A percentile compares a stretch with the other conserved stretches of the same genome.
Conservation (phyloP, 2,329 filamentous ascomycete species). For the Dactylellina haptotyla region DNA sequence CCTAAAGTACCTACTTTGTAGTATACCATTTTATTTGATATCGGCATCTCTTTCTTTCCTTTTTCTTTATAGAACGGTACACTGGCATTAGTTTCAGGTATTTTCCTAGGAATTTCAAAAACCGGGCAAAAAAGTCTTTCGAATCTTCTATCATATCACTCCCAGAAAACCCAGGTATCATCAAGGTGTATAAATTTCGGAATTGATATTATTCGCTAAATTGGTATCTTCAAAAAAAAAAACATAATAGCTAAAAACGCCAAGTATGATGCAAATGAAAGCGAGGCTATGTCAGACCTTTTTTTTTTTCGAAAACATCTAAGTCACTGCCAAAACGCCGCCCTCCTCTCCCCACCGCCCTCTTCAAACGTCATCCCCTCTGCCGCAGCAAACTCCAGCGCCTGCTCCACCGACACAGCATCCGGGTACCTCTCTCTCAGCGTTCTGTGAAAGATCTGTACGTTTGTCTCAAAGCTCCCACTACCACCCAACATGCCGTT, state of each 20-base stretch:
- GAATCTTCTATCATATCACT: neutral
- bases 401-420: constrained; percentile 31
- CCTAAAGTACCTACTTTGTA: constrained; percentile 7
- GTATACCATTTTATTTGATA: constrained; percentile 6
- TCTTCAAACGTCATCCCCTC: constrained; percentile 35
- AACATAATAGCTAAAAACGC: constrained; percentile 4
- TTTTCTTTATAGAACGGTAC: neutral
- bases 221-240: neutral
- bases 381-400: constrained; percentile 47
- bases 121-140: neutral
- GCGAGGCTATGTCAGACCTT: neutral
- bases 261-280: neutral
- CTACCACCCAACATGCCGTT: neutral
- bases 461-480: constrained; percentile 24
- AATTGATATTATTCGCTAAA: neutral
- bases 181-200: neutral
- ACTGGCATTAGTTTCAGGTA: neutral
- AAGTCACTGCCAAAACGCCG: constrained; percentile 25
- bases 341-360: constrained; percentile 4
- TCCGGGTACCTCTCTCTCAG: constrained; percentile 32
- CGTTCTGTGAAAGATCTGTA: constrained; percentile 40
- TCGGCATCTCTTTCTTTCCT: neutral
- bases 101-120: constrained; percentile 6
- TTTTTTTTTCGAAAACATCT: neutral
- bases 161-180: neutral